Evolutionary conservation across 2,329 filamentous ascomycete genomes (phyloP).

Genomic region (Annulohypoxylon truncatum): DNA sequence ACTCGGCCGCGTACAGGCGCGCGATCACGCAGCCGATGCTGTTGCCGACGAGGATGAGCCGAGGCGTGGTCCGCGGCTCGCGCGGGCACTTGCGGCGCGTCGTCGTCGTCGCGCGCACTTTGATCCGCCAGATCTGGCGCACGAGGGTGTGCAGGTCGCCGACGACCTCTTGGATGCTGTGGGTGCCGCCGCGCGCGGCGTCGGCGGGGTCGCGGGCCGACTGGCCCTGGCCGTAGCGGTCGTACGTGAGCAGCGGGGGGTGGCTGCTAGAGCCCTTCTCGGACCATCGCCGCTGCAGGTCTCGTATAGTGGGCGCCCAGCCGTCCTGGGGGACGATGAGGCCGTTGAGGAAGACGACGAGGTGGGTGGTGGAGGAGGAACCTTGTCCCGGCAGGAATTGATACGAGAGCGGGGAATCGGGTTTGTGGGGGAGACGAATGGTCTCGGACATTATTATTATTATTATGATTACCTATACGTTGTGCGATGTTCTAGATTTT

Average conservation of each 20-base stretch:
- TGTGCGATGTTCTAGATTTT: constrained; percentile 5
- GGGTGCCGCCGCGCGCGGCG: constrained; percentile 60
- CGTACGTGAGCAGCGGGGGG: constrained; percentile 62
- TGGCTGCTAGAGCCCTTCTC: neutral
- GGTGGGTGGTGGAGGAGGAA: constrained; percentile 24
- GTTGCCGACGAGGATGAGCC: constrained; percentile 62
- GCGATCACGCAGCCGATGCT: constrained; percentile 65
- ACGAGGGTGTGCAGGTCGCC: constrained; percentile 59
- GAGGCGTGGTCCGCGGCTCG: too few relatives aligned
- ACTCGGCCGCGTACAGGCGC: constrained; percentile 61
- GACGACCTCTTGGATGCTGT: constrained; percentile 59
- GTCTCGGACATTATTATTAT: constrained; percentile 25
- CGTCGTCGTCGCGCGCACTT: neutral
- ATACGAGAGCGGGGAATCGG: constrained; percentile 35
- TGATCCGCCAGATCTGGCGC: constrained; percentile 52
- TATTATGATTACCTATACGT: too few relatives aligned
- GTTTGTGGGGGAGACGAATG: constrained; percentile 40
- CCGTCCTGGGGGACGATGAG: constrained; percentile 43
- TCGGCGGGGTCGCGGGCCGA: constrained; percentile 61
- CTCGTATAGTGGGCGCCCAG: constrained; percentile 42
- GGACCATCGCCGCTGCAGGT: constrained; percentile 21
- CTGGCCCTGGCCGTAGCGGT: constrained; percentile 67
- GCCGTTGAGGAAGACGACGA: constrained; percentile 48
- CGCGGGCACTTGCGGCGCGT: too few relatives aligned
- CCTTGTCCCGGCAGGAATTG: constrained; percentile 33